These are phyloP conservation scores for Teunomyces cretensis DNA, from an alignment of 805 yeast genomes.

Conservation along the genomic window DNA sequence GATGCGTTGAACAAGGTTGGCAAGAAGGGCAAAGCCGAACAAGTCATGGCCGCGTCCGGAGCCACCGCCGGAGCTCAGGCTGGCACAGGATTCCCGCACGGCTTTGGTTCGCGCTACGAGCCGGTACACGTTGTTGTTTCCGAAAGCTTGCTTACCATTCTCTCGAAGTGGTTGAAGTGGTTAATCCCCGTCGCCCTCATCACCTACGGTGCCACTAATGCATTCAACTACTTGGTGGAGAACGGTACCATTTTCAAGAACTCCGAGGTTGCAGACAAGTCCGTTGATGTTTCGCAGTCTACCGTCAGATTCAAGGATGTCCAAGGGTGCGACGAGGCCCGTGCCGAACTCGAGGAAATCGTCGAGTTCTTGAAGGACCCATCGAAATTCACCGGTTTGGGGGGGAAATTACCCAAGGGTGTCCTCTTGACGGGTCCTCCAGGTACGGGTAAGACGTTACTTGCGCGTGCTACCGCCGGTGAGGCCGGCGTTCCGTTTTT, in stretches of 20 bases:
- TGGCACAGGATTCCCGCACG: conserved; percentile 21
- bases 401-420: conserved; percentile 98
- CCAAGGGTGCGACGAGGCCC: conserved; percentile 97
- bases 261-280: conserved; percentile 69
- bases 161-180: conserved; percentile 89
- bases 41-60: conserved; percentile 39
- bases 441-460: conserved; percentile 96
- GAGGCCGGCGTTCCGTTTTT: conserved; percentile 99
- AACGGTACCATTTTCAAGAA: conserved; percentile 77
- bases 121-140: conserved; percentile 94
- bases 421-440: conserved; percentile 97
- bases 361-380: conserved; percentile 98
- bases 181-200: conserved; percentile 75
- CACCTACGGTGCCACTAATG: conserved; percentile 78
- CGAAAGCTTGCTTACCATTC: conserved; percentile 74
- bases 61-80: not conserved
- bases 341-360: conserved; percentile 94
- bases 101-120: conserved; percentile 65
- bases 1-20: conserved; percentile 82
- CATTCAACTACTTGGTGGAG: conserved; percentile 77
- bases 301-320: conserved; percentile 91
- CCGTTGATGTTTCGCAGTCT: conserved; percentile 80
- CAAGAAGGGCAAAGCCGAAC: conserved; percentile 73
- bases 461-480: conserved; percentile 98
- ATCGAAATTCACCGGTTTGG: conserved; percentile 90